Evolutionary conservation across 225 moss, liverwort and hornwort species (phyloP), one percentile per base, ranked within the genome.

Genomic region (Lunularia cruciata): DNA sequence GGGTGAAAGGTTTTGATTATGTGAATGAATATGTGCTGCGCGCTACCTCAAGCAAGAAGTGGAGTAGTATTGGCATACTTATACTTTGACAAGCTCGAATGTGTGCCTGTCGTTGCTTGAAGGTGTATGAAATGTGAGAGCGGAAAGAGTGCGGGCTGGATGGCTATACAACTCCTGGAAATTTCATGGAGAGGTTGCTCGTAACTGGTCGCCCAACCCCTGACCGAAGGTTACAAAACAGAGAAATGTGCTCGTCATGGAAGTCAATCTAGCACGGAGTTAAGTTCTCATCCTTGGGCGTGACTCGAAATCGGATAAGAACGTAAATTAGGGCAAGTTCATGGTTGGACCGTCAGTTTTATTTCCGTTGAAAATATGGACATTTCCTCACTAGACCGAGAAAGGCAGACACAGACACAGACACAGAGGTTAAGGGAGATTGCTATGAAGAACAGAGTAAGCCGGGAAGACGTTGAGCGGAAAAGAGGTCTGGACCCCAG

Each of bases 401-500:
- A 81, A 40, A 76, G 72, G 40, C 81, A 81, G 77, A 77, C 77
- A 70, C 81, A 81, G 70, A 70, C 70, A 61, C 73, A 61, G 43
- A 60, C 81, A 9, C 74, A 82, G 19, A 78, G 82, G 43, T 57
- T 78, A 39, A 62, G 82, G 56, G 82, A 82, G 61, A 73, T 82
- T 59, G 82, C 82, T 7, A 77, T 78, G 67, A 81, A 74, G 43
- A 82, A 78, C 18, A 77, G 73, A 43, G 69, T 72, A 63, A 67
- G 53, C 6, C 71, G 77, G 26, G 77, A 82, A 34, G 70, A 72
- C 42, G 68, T 71, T 9, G 82, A 82, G 33, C 71, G 82, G 47
- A 82, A 63, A 75, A 78, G 82, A 61, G 62, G 30, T 32, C 26
- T 68, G 35, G 82, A 78, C 60, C 77, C 73, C 2, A 74, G 81